Evolutionary conservation across 2,329 filamentous ascomycete genomes (phyloP), one percentile per base, ranked within the genome.

Genomic region (Alternaria triticina): DNA sequence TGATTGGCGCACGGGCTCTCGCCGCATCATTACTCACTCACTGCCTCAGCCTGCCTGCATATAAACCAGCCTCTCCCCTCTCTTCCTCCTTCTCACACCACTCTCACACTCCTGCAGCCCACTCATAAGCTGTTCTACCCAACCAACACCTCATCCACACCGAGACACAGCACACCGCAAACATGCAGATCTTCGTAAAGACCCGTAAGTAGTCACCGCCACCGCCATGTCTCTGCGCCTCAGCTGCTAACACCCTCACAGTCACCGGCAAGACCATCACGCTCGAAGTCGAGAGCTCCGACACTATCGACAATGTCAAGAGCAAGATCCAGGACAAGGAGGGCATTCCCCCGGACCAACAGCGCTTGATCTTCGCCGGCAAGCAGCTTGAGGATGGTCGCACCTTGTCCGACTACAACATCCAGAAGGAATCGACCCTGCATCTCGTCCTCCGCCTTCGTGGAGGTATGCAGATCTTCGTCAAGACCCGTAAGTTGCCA

Each of bases 121-220:
- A 59, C 54, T 11, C 17, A 44, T 12, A 56, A 57, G 52, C 58
- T 61, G 28, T 54, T 51, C 57, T 27, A 62, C 47, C 57, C 52
- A 59, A 28, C 67, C 64, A 67, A 47, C 57, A 17, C 57, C 54
- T 50, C 61, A 51, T 57, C 63, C 50, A 22, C 47, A 40, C 55
- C 63, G 64, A 43, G 82, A 96, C 97, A 94, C 94, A 97, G 88
- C 30, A 52, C 64, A 56, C 22, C 44, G 55, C 65, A 66, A 66
- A 20, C 82, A 96, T 97, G 94, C 94, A 97, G 88, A 97, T 97
- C 87, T 97, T 97, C 84, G 94, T 97, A 78, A 97, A 97, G 90
- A 97, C 94, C 75, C 88, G 91, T 93, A 86, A 88, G 91, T 90
- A 76, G 36, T 69, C 72, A 70, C 71, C 74, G 66, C 69, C 68